These are phyloP conservation scores for Fusarium sp. DNA, from an alignment of 2,329 filamentous ascomycete species.

Conservation along the genomic window DNA sequence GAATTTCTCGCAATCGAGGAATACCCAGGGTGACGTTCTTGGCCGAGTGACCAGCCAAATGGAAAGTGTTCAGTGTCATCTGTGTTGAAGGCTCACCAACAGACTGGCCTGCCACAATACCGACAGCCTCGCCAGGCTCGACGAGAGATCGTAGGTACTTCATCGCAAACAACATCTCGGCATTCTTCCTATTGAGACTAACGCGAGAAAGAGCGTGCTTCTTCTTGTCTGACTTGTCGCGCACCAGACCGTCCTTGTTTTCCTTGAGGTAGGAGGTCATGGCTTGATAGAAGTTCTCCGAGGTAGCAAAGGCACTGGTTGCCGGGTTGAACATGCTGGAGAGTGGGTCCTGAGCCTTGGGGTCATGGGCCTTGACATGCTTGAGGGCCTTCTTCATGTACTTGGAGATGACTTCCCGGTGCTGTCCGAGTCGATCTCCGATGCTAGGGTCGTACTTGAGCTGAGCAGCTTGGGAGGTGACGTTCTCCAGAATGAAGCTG, in stretches of 20 bases:
- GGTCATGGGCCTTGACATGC: constrained; percentile 68
- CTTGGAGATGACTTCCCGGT: constrained; percentile 73
- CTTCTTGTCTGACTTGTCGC: constrained; percentile 56
- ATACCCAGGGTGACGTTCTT: constrained; percentile 99
- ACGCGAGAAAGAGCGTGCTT: constrained; percentile 48
- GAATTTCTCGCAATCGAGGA: constrained; percentile 93
- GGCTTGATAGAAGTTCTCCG: constrained; percentile 82
- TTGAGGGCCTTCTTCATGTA: constrained; percentile 87
- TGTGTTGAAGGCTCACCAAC: constrained; percentile 98
- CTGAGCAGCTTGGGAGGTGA: constrained; percentile 81
- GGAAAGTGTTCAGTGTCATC: constrained; percentile 99
- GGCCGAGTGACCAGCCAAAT: constrained; percentile 96
- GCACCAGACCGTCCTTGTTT: constrained; percentile 74
- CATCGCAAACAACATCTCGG: constrained; percentile 86
- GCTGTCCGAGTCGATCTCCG: constrained; percentile 59
- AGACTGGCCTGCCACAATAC: constrained; percentile 96
- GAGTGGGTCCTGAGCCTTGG: constrained; percentile 79
- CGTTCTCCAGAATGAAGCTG: constrained; percentile 88
- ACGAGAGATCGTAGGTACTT: constrained; percentile 94
- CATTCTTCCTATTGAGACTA: constrained; percentile 74
- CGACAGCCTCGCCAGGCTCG: constrained; percentile 95
- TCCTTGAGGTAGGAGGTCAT: constrained; percentile 82
- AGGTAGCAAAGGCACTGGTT: constrained; percentile 85
- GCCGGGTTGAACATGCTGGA: constrained; percentile 79
- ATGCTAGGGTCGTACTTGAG: constrained; percentile 73